Percentiles rank a stretch among this genome's conserved stretches.
Conservation (phyloP, 2,329 filamentous ascomycete species). For the Sporothrix brasiliensis region DNA sequence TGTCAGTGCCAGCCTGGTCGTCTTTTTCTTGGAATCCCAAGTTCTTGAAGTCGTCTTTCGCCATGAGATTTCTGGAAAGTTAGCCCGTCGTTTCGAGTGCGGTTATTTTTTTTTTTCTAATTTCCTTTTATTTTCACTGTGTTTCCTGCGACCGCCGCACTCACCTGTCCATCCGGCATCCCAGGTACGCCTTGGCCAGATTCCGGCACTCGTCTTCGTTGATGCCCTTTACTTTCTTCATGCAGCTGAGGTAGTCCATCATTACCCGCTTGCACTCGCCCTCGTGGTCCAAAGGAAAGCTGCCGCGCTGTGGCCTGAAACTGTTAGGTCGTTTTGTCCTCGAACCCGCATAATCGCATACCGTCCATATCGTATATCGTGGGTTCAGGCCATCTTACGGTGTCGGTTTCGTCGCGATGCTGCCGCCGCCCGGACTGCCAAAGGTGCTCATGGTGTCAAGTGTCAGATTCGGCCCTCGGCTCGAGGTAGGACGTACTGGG, state of each 20-base stretch:
- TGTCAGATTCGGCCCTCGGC: neutral
- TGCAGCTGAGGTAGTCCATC: conserved; percentile 79
- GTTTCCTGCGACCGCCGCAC: conserved; percentile 42
- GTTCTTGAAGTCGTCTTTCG: conserved; percentile 91
- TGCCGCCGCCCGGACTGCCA: conserved; percentile 39
- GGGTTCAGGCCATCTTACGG: conserved; percentile 40
- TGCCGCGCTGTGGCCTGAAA: conserved; percentile 80
- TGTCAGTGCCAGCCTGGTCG: conserved; percentile 38
- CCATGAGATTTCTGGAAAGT: conserved; percentile 82
- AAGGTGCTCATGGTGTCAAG: conserved; percentile 38
- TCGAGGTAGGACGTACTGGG: neutral
- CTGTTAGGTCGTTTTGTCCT: conserved; percentile 4
- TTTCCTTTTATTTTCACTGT: conserved; percentile 41
- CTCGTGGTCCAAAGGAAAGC: conserved; percentile 95
- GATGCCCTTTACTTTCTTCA: conserved; percentile 79
- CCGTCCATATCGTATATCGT: neutral
- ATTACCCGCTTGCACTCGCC: conserved; percentile 94
- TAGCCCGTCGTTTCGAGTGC: neutral
- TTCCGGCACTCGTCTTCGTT: conserved; percentile 85
- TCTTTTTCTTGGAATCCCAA: conserved; percentile 68
- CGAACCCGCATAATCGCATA: too few relatives aligned
- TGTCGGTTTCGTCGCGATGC: conserved; percentile 40
- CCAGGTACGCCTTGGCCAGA: conserved; percentile 84
- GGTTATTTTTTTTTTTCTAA: too few relatives aligned
- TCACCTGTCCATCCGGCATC: conserved; percentile 92